Evolutionary conservation across 1,284 basidiomycete species (phyloP).

Genomic region (Austroboletus niveus): DNA sequence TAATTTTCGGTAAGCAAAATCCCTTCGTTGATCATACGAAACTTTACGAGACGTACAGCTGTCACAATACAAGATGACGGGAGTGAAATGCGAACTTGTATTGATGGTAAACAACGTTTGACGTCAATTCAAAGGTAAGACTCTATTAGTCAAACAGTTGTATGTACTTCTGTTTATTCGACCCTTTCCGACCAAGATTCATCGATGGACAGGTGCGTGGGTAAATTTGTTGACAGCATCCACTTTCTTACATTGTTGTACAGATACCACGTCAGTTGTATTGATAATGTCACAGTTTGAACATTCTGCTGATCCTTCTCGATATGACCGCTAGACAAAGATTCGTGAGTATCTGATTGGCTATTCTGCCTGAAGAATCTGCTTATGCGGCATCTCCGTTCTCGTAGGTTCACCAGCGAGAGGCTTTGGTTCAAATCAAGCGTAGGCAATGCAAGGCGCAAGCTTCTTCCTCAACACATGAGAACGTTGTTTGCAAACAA

Average conservation of each 20-base stretch:
- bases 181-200: constrained; percentile 34
- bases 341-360: constrained; percentile 34
- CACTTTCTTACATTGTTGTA: constrained; percentile 1
- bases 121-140: constrained; percentile 49
- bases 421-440: constrained; percentile 40
- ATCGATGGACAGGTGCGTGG: constrained; percentile 47
- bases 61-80: constrained; percentile 39
- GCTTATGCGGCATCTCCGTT: neutral
- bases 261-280: constrained; percentile 37
- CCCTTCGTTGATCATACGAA: neutral
- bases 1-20: constrained; percentile 45
- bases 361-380: neutral
- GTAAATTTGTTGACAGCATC: neutral
- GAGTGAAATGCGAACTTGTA: constrained; percentile 44
- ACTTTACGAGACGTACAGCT: constrained; percentile 4
- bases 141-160: neutral
- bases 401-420: constrained; percentile 34
- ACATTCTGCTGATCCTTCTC: constrained; percentile 5
- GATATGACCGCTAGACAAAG: constrained; percentile 33
- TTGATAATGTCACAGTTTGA: neutral
- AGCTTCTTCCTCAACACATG: constrained; percentile 26
- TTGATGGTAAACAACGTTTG: constrained; percentile 55
- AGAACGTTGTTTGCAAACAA: constrained; percentile 41
- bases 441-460: constrained; percentile 20
- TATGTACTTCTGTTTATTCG: constrained; percentile 3